Evolutionary conservation across 305 asterid species (phyloP).

Genomic region (Solanum hybrid): DNA sequence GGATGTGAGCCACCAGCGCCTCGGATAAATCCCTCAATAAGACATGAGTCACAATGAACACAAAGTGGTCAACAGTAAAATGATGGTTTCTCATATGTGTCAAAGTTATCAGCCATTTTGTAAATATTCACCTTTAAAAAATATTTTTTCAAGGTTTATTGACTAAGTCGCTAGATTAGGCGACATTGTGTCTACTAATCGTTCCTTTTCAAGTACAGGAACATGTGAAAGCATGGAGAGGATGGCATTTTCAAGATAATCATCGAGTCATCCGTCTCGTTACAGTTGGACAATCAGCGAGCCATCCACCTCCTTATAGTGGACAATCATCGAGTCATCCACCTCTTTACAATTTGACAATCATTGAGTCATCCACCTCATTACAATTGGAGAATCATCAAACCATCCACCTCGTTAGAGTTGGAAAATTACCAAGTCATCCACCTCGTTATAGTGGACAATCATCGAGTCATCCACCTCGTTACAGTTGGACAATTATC

Average conservation of each 20-base stretch:
- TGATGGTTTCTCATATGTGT: neutral
- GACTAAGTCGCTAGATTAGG: neutral
- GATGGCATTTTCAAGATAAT: neutral
- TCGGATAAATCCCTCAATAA: neutral
- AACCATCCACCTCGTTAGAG: no score
- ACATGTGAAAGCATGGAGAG: neutral
- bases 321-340: neutral
- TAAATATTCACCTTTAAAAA: neutral
- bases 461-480: no score
- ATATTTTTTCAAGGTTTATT: neutral
- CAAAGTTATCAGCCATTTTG: neutral
- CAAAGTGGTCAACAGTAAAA: neutral
- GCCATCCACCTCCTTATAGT: neutral
- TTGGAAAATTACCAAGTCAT: no score
- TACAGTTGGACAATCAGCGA: neutral
- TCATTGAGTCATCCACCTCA: no score
- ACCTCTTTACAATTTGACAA: neutral
- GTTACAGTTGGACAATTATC: neutral
- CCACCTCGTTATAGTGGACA: neutral
- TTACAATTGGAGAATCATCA: no score
- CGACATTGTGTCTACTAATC: neutral
- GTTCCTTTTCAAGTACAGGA: neutral
- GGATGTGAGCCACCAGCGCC: neutral
- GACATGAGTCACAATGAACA: neutral
- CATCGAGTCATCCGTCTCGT: neutral